Percentiles rank a stretch among this genome's conserved stretches.
Conservation (phyloP, 2,329 filamentous ascomycete species). For the Ophiocordyceps australis region DNA sequence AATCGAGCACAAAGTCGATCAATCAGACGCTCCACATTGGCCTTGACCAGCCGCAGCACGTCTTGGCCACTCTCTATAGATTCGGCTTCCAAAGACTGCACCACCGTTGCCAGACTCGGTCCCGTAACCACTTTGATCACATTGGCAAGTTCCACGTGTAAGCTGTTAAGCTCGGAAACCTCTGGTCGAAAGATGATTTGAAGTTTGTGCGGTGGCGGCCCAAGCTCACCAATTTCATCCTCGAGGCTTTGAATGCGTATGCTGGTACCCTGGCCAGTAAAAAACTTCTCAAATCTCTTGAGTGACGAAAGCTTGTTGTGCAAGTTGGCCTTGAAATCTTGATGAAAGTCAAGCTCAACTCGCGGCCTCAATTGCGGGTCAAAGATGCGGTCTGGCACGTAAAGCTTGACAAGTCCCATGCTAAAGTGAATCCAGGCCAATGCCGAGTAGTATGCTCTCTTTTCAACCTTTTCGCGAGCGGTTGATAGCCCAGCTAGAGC, state of each 20-base stretch:
- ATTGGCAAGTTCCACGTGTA: conserved; percentile 74
- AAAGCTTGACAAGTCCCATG: conserved; percentile 56
- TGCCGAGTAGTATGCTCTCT: conserved; percentile 15
- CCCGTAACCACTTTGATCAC: conserved; percentile 47
- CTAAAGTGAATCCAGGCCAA: conserved; percentile 63
- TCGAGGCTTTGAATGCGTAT: conserved; percentile 46
- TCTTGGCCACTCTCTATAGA: conserved; percentile 6
- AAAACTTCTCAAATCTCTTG: conserved; percentile 42
- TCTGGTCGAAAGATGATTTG: conserved; percentile 53
- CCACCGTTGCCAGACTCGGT: conserved; percentile 20
- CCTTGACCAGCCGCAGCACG: conserved; percentile 29
- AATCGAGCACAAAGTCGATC: conserved; percentile 52
- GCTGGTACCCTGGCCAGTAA: conserved; percentile 51
- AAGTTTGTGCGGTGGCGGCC: conserved; percentile 45
- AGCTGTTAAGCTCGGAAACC: conserved; percentile 44
- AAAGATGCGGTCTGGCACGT: conserved; percentile 71
- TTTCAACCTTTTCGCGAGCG: conserved; percentile 4
- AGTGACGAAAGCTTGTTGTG: conserved; percentile 40
- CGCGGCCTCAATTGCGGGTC: conserved; percentile 55
- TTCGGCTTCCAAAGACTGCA: conserved; percentile 8
- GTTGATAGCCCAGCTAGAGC: conserved; percentile 23
- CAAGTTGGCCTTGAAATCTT: conserved; percentile 36
- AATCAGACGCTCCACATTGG: conserved; percentile 49
- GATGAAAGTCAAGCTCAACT: conserved; percentile 43
- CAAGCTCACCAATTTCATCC: conserved; percentile 43